Evolutionary conservation across 305 asterid species (phyloP).

Genomic region (Coffea humblotiana): DNA sequence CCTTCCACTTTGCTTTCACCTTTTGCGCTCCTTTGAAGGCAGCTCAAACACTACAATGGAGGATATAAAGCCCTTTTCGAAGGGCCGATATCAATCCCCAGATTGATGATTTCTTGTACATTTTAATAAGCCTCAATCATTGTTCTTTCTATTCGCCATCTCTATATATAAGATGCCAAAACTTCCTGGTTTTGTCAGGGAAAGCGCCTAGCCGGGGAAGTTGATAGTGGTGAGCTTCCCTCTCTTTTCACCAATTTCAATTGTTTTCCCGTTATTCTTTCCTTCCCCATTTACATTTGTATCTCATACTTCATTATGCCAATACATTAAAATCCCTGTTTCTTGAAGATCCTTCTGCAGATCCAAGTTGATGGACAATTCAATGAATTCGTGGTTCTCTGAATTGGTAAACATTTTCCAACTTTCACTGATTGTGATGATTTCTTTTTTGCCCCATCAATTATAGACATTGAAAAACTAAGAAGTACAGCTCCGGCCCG

Average conservation of each 20-base stretch:
- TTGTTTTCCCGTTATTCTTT: no score
- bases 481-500: background rate
- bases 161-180: background rate
- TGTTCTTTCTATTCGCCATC: background rate
- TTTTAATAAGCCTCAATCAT: background rate
- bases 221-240: background rate
- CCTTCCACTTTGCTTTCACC: background rate
- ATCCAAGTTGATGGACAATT: background rate
- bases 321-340: no score
- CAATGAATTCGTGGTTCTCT: conserved; percentile 10
- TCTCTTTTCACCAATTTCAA: background rate
- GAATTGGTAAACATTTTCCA: conserved; percentile 1
- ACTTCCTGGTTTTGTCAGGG: background rate
- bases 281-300: background rate
- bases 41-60: background rate
- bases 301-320: no score
- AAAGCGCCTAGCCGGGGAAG: background rate
- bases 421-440: background rate
- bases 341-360: background rate
- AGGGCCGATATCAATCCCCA: conserved; percentile 1
- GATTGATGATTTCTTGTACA: no score
- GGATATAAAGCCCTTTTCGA: background rate
- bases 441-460: background rate
- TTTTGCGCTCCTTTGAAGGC: background rate
- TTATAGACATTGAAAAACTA: background rate